A percentile compares a stretch with the other conserved stretches of the same genome.
phyloP scores from a whole-genome alignment of 2,329 filamentous ascomycete species.

The Daldinia sp. region DNA sequence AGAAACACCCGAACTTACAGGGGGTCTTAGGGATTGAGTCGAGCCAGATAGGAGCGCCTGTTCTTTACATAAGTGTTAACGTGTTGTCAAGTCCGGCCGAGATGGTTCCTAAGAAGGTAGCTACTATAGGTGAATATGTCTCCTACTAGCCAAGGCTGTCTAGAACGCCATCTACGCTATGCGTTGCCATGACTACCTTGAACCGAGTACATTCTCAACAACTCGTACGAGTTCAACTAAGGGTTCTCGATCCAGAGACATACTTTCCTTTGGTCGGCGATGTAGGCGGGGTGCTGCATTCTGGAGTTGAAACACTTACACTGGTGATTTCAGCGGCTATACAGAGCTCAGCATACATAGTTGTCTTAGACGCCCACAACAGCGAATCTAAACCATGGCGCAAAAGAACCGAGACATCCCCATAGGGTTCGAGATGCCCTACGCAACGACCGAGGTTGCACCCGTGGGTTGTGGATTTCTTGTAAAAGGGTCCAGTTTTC shows the following conservation, averaged over 20 bases:
- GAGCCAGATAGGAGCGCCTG: slow-evolving; percentile 16
- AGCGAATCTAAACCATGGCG: slow-evolving; percentile 33
- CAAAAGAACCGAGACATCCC: slow-evolving; percentile 36
- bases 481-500: slow-evolving; percentile 22
- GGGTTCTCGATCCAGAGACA: slow-evolving; percentile 14
- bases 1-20: slow-evolving; percentile 19
- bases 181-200: slow-evolving; percentile 10
- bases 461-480: slow-evolving; percentile 8
- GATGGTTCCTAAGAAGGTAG: slow-evolving; percentile 15
- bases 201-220: not conserved
- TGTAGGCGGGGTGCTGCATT: slow-evolving; percentile 26
- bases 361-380: slow-evolving; percentile 2
- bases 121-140: slow-evolving; percentile 11
- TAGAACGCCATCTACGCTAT: slow-evolving; percentile 12
- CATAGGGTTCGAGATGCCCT: slow-evolving; percentile 18
- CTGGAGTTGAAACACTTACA: slow-evolving; percentile 7
- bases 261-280: slow-evolving; percentile 10
- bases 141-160: slow-evolving; percentile 20
- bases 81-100: slow-evolving; percentile 17
- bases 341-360: slow-evolving; percentile 13
- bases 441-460: slow-evolving; percentile 26
- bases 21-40: not conserved
- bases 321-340: not conserved
- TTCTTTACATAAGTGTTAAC: slow-evolving; percentile 15
- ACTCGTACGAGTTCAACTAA: slow-evolving; percentile 6